Conservation (phyloP, 805 yeast species). For the Ogataea haglerorum region DNA sequence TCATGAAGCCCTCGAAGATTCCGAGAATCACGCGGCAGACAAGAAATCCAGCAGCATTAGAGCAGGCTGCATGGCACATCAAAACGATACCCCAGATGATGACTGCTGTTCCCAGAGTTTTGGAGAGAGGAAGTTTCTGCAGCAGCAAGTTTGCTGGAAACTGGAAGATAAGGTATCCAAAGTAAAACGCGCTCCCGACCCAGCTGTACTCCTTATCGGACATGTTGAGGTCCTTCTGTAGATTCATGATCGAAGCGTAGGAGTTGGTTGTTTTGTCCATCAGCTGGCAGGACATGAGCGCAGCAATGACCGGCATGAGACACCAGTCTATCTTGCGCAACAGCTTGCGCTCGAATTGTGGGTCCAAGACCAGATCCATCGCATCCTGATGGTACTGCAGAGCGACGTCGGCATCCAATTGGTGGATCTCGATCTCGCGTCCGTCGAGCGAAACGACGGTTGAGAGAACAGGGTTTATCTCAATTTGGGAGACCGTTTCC, state of each 20-base stretch:
- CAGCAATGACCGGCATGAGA: not conserved
- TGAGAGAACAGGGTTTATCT: too few relatives aligned
- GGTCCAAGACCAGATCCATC: not conserved
- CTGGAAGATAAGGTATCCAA: constrained; percentile 33
- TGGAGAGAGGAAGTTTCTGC: not conserved
- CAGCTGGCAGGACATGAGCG: constrained; percentile 30
- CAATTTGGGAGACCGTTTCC: too few relatives aligned
- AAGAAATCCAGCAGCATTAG: constrained; percentile 44
- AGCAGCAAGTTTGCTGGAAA: not conserved
- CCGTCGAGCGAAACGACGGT: not conserved
- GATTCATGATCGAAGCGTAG: constrained; percentile 38
- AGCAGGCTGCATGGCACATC: constrained; percentile 45
- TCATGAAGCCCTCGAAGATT: constrained; percentile 33
- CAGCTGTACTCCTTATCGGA: constrained; percentile 35
- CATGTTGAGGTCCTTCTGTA: constrained; percentile 32
- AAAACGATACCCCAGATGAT: constrained; percentile 46
- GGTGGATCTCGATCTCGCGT: not conserved
- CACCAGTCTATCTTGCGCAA: not conserved
- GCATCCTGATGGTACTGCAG: not conserved
- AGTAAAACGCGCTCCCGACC: constrained; percentile 43
- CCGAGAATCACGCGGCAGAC: constrained; percentile 50
- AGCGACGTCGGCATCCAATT: not conserved
- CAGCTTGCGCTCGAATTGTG: not conserved
- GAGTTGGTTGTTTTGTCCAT: constrained; percentile 41
- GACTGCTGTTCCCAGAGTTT: constrained; percentile 10